Evolutionary conservation across 345 rosid genomes (phyloP), one percentile per base, ranked within the genome.

Genomic region (Firmiana major): DNA sequence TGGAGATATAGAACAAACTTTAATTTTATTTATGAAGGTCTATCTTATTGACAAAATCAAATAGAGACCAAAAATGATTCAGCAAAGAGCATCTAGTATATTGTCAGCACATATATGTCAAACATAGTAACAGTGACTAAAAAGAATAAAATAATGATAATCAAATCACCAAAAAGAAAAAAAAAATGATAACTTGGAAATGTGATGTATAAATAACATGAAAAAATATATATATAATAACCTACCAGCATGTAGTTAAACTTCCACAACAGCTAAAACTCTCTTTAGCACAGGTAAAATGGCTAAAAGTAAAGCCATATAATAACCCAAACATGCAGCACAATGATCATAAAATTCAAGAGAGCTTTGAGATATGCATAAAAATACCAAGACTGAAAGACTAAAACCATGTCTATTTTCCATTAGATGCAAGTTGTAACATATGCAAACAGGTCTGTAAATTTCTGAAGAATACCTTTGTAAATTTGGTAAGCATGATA

Each of bases 401-500:
- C 31, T 42, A 66, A 67, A 67, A 67, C 34, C 17, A 21, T 2
- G 3, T 7, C 6, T 17, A 70, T 48, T 26, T 48, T 9, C 36
- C 58, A 48, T 26, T 28, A 28, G 11, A 48, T 71, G 6, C 31
- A 71, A 49, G 10, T 74, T 8, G 26, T 46, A 40, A 21, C 42
- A 24, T 74, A 22, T 24, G 13, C 59, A 49, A 49, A 69, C 19
- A 51, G 62, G 16, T 22, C 73, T 6, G 53, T 13, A 15, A 31
- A 73, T 26, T 74, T 17, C 34, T 7, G 48, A 54, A 63, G 49
- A 78, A 62, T 81, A 93, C 99, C 97, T 88, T 88, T 9, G 91
- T 87, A 69, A 81, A 84, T 65, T 85, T 87, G 78, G 90, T 86
- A 74, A 93, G 91, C 84, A 87, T 84, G 77, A 63, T 65, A 75